A percentile compares a stretch with the other conserved stretches of the same genome.
Conservation (phyloP, 139 green algal species). For the Zygnema cylindricum region DNA sequence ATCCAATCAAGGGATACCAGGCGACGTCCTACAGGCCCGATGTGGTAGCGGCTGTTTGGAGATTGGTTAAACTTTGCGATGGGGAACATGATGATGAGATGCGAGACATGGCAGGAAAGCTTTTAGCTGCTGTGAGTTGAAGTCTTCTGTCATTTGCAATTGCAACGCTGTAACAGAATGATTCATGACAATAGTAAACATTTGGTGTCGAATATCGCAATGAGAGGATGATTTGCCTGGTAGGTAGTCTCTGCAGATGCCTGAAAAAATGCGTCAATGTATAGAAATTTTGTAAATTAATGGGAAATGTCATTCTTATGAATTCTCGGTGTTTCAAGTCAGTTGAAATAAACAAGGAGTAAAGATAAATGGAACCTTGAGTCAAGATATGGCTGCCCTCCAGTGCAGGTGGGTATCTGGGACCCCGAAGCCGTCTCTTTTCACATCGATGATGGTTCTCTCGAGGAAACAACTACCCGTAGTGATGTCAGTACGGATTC, state of each 20-base stretch:
- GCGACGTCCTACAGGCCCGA: neutral
- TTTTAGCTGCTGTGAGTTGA: neutral
- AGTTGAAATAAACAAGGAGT: too few relatives aligned
- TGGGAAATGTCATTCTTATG: too few relatives aligned
- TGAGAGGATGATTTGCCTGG: too few relatives aligned
- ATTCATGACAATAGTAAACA: too few relatives aligned
- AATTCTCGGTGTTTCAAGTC: too few relatives aligned
- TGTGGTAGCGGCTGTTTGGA: constrained; percentile 4
- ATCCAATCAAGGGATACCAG: neutral
- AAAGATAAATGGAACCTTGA: too few relatives aligned
- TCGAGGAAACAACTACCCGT: neutral
- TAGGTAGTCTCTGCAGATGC: too few relatives aligned
- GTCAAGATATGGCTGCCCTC: too few relatives aligned
- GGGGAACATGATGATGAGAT: neutral
- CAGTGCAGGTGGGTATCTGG: constrained; percentile 39
- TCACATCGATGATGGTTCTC: neutral
- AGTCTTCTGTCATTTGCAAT: neutral
- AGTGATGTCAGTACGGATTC: neutral
- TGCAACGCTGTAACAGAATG: too few relatives aligned
- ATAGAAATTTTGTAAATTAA: too few relatives aligned
- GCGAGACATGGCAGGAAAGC: neutral
- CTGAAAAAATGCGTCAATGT: too few relatives aligned
- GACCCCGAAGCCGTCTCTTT: neutral
- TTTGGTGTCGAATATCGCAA: too few relatives aligned
- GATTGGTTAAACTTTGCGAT: neutral